Conservation (phyloP, 2,329 filamentous ascomycete species). For the Diaporthe citrichinensis region DNA sequence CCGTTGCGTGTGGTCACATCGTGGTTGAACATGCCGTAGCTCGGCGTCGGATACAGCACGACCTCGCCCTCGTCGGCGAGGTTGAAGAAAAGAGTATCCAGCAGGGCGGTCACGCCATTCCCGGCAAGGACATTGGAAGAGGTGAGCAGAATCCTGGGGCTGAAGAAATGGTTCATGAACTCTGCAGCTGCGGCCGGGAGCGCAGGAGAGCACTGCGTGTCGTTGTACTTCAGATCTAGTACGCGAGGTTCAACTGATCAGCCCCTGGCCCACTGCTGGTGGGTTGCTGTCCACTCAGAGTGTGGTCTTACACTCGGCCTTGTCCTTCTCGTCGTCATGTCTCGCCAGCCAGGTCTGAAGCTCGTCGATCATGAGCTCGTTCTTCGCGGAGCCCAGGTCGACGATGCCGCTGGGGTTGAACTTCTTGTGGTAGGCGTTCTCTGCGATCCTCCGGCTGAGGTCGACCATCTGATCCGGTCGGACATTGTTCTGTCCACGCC, state of each 20-base stretch:
- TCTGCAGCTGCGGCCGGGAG: slow-evolving; percentile 34
- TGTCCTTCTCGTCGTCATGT: slow-evolving; percentile 28
- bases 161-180: slow-evolving; percentile 39
- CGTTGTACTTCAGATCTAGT: slow-evolving; percentile 39
- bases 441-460: slow-evolving; percentile 34
- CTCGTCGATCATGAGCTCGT: slow-evolving; percentile 38
- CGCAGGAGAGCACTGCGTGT: slow-evolving; percentile 35
- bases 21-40: slow-evolving; percentile 39
- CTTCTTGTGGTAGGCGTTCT: slow-evolving; percentile 35
- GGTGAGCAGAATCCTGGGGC: slow-evolving; percentile 25
- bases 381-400: slow-evolving; percentile 37
- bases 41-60: slow-evolving; percentile 37
- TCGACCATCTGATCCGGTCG: slow-evolving; percentile 39
- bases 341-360: slow-evolving; percentile 32
- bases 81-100: slow-evolving; percentile 40
- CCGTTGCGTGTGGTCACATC: slow-evolving; percentile 38
- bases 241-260: slow-evolving; percentile 12
- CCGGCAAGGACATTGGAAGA: slow-evolving; percentile 32
- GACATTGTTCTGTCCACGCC: slow-evolving; percentile 38
- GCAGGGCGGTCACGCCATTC: slow-evolving; percentile 38
- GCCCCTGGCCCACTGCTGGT: not conserved
- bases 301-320: slow-evolving; percentile 32
- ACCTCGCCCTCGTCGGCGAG: slow-evolving; percentile 35
- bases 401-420: slow-evolving; percentile 36
- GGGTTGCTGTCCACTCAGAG: not conserved